Percentiles rank a stretch among this genome's conserved stretches.
Evolutionary conservation across 805 yeast genomes (phyloP).

Genomic region (Wickerhamiella lipophila): DNA sequence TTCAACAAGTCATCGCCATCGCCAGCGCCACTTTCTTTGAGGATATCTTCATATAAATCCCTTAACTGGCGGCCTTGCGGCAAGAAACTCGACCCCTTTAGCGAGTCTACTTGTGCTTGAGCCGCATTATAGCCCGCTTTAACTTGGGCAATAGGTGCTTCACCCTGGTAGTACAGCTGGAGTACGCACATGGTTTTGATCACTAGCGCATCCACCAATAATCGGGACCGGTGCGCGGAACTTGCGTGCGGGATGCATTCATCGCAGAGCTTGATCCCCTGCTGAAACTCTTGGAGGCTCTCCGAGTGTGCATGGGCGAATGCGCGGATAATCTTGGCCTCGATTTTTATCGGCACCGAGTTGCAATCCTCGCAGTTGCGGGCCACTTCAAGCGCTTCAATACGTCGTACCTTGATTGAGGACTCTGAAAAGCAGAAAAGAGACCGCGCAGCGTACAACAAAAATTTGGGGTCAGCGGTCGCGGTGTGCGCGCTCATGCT

Average conservation of each 20-base stretch:
- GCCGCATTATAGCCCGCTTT: neutral
- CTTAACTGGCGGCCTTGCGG: conserved; percentile 5
- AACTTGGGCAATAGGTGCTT: neutral
- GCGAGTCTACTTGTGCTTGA: neutral
- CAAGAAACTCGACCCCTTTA: neutral
- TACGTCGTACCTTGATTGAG: conserved; percentile 1
- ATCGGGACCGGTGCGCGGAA: neutral
- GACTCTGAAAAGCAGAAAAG: conserved; percentile 7
- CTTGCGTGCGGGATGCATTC: neutral
- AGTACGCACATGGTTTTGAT: neutral
- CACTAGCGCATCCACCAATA: neutral
- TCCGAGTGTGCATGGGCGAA: conserved; percentile 1
- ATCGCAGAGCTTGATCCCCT: neutral
- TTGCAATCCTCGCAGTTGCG: conserved; percentile 1
- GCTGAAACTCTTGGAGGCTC: neutral
- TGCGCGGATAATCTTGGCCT: conserved; percentile 1
- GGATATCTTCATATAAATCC: neutral
- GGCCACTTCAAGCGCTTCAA: conserved; percentile 7
- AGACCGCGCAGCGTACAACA: conserved; percentile 8
- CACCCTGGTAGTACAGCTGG: neutral
- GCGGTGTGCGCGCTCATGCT: neutral
- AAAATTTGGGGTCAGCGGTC: neutral
- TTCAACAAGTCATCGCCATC: neutral
- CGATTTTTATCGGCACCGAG: neutral
- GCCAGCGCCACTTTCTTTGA: neutral